Conservation (phyloP, 371 early-diverging fungal species). For the Saksenaea vasiformis region DNA sequence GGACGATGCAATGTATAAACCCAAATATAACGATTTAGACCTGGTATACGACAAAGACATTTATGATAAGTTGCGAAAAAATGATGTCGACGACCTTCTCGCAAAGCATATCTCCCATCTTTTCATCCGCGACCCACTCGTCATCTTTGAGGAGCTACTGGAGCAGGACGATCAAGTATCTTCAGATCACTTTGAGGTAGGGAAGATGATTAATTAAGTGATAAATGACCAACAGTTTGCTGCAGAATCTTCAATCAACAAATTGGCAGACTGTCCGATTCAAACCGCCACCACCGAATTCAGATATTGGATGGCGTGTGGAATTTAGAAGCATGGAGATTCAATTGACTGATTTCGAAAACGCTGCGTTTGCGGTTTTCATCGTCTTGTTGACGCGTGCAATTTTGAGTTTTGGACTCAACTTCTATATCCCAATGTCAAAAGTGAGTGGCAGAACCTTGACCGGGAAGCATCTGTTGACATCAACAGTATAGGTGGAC, state of each 20-base stretch:
- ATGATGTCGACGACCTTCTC: conserved; percentile 86
- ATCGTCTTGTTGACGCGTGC: conserved; percentile 91
- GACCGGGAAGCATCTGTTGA: conserved; percentile 1
- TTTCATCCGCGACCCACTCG: conserved; percentile 98
- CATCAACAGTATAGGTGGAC: conserved; percentile 71
- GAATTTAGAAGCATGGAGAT: conserved; percentile 99
- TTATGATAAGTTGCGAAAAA: conserved; percentile 67
- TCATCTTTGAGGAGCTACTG: conserved; percentile 90
- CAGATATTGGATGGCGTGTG: conserved; percentile 96
- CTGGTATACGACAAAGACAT: conserved; percentile 84
- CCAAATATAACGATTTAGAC: conserved; percentile 95
- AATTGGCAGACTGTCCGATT: conserved; percentile 99
- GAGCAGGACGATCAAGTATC: conserved; percentile 81
- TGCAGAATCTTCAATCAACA: conserved; percentile 95
- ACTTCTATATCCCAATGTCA: conserved; percentile 96
- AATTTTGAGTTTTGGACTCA: conserved; percentile 87
- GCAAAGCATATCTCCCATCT: conserved; percentile 96
- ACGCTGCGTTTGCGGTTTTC: conserved; percentile 96
- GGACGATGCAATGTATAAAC: conserved; percentile 69
- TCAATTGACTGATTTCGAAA: conserved; percentile 98
- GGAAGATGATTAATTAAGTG: background rate
- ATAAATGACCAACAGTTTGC: background rate
- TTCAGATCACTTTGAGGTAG: conserved; percentile 95
- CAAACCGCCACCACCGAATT: conserved; percentile 95
- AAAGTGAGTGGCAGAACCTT: conserved; percentile 55